These are phyloP conservation scores for Pichia deserticola DNA, from an alignment of 805 yeast species.

Conservation along the genomic window DNA sequence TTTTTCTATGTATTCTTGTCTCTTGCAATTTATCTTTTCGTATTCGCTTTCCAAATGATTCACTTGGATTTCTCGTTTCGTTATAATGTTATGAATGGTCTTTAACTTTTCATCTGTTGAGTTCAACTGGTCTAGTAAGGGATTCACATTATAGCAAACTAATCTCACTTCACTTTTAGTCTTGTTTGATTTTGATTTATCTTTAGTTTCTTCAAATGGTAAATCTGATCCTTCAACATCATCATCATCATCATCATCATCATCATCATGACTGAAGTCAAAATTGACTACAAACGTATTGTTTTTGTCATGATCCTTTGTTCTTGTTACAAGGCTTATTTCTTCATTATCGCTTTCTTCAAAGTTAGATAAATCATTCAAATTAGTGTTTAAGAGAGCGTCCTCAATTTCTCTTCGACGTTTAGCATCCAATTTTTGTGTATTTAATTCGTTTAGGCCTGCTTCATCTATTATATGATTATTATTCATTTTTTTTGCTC, in stretches of 20 bases:
- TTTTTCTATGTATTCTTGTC: constrained; percentile 1
- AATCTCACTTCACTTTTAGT: no score
- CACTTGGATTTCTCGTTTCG: neutral
- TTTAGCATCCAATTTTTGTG: constrained; percentile 5
- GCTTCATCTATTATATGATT: no score
- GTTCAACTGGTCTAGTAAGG: neutral
- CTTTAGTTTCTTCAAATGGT: no score
- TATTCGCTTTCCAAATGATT: neutral
- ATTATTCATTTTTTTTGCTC: neutral
- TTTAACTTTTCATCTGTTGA: neutral
- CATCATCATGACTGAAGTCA: neutral
- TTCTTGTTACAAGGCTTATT: neutral
- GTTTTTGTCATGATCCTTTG: neutral
- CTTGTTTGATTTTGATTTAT: no score
- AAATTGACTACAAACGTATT: no score
- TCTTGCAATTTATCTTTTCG: constrained; percentile 7
- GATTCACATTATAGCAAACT: neutral
- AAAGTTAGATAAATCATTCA: neutral
- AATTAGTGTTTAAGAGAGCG: constrained; percentile 1
- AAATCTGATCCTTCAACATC: neutral
- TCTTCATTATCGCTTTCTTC: neutral
- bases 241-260: neutral
- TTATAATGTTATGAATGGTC: neutral
- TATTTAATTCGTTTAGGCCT: no score
- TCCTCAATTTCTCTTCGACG: constrained; percentile 1